Conservation (phyloP, 1,139 yeast species). For the Candida freyschussii region DNA sequence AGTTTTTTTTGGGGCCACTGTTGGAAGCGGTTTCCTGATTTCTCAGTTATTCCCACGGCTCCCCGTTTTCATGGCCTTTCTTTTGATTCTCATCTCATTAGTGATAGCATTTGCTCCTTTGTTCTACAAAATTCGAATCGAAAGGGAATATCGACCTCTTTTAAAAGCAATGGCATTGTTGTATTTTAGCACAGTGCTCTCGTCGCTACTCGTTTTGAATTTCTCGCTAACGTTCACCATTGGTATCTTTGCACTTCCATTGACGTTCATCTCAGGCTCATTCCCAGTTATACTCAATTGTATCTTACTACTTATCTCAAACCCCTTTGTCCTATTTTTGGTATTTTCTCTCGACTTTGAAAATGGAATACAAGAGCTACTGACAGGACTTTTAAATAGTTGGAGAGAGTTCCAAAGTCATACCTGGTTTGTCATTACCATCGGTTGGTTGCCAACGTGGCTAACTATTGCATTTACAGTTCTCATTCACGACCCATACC, state of each 20-base stretch:
- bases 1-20: conserved; percentile 5
- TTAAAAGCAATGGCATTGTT: conserved; percentile 44
- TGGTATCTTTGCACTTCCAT: conserved; percentile 65
- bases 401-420: conserved; percentile 74
- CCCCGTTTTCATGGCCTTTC: conserved; percentile 3
- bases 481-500: conserved; percentile 6
- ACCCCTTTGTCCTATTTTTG: conserved; percentile 43
- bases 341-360: conserved; percentile 22
- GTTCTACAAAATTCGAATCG: conserved; percentile 6
- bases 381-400: conserved; percentile 39
- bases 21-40: conserved; percentile 13
- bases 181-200: conserved; percentile 62
- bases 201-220: conserved; percentile 75
- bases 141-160: conserved; percentile 17
- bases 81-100: conserved; percentile 15
- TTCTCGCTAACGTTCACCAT: conserved; percentile 73
- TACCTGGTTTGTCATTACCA: conserved; percentile 76
- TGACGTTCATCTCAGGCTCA: conserved; percentile 48
- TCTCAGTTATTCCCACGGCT: conserved; percentile 11
- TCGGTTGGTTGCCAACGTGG: conserved; percentile 89
- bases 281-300: conserved; percentile 28
- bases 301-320: conserved; percentile 41
- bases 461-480: conserved; percentile 39
- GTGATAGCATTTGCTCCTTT: conserved; percentile 20
- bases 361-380: conserved; percentile 32